These are phyloP conservation scores for Chaetomium globosum DNA, from an alignment of 2,329 filamentous ascomycete genomes.

Conservation along the genomic window DNA sequence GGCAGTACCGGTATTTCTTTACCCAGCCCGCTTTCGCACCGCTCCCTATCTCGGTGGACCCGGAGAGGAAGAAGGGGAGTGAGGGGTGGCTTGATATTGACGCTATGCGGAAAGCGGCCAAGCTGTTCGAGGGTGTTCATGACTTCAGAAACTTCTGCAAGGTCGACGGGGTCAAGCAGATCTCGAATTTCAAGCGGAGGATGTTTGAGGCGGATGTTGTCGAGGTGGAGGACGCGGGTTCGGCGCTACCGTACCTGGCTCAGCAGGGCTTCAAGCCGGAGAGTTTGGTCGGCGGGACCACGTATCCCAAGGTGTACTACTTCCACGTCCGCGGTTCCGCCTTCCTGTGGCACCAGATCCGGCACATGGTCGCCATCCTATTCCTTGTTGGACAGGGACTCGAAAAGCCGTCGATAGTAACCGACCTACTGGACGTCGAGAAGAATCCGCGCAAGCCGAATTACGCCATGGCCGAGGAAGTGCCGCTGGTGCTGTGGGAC, in stretches of 20 bases:
- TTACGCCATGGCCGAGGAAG: constrained; percentile 89
- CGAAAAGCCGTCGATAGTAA: constrained; percentile 73
- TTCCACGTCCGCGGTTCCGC: constrained; percentile 88
- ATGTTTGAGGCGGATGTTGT: constrained; percentile 83
- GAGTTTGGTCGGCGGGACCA: constrained; percentile 28
- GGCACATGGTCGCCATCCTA: constrained; percentile 89
- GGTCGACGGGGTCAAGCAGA: constrained; percentile 85
- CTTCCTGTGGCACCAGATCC: constrained; percentile 97
- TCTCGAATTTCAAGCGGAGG: constrained; percentile 75
- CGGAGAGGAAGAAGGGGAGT: constrained; percentile 31
- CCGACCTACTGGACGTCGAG: constrained; percentile 71
- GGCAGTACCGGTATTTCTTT: constrained; percentile 96
- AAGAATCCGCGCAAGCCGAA: constrained; percentile 74
- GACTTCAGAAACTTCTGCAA: constrained; percentile 99
- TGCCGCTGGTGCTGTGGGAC: constrained; percentile 92
- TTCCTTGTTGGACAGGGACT: constrained; percentile 90
- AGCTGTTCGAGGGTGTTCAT: constrained; percentile 76
- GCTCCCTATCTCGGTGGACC: constrained; percentile 56
- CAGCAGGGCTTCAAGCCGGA: constrained; percentile 49
- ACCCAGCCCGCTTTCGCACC: constrained; percentile 87
- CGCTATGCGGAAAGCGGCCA: constrained; percentile 81
- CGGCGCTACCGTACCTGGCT: constrained; percentile 60
- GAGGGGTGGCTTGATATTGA: constrained; percentile 84
- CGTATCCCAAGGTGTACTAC: constrained; percentile 72
- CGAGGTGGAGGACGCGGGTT: constrained; percentile 60